Evolutionary conservation across 83 land plant species (phyloP), one percentile per base, ranked within the genome.

Genomic region (Thuja plicata): DNA sequence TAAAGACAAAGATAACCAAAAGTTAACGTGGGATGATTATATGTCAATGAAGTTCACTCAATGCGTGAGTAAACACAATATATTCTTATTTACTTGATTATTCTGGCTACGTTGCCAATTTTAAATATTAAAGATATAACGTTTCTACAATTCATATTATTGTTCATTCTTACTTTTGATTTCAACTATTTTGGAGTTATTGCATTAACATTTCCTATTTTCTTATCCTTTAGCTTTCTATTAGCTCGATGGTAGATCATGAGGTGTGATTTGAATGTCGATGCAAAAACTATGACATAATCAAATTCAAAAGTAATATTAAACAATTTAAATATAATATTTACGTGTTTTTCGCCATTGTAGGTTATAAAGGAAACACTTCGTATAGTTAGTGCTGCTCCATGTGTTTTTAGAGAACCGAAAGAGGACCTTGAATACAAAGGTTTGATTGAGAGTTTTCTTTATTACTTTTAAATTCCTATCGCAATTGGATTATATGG

Each of bases 41-140:
- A 8, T 6, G 21, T 85, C 87, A 35, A 85, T 85, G 87, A 85
- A 85, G 7, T 85, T 85, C 41, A 85, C 87, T 52, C 87, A 85
- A n/a, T 85, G 35, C 2, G 87, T 85, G 30, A 32, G 11, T 54
- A 54, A 0, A 13, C 7, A 12, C 8, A 32, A 30, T 35, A 10
- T 35, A 12, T 32, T 77, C 3, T 3, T 0, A 4, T n/a, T 3
- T 74, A 74, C 8, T 74, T 9, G 9, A 50, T 50, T 50, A 50
- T 16, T 79, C 0, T 13, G 0, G 6, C 4, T 46, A 8, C 0
- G 10, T 46, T 0, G 10, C 10, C 0, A 46, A 46, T 8, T 46
- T 46, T 46, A 2, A 46, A 46, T 46, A 5, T 46, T 46, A 46
- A 46, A 8, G 10, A 5, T 0, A 46, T 46, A 0, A 46, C 0